Conservation (phyloP, 1,284 basidiomycete species). For the Leccinum huronense region DNA sequence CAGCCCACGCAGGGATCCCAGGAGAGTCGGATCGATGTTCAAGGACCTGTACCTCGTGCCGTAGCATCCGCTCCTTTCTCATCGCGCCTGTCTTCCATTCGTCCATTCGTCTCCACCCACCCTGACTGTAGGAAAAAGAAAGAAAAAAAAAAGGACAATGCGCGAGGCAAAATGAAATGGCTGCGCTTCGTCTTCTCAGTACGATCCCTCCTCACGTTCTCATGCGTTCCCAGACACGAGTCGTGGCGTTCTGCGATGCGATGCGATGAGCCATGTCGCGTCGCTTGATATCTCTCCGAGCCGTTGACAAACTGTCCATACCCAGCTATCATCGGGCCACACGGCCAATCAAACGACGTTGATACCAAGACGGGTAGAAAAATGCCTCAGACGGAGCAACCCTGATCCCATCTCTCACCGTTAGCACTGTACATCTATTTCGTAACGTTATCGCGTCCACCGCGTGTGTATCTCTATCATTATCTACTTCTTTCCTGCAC, state of each 20-base stretch:
- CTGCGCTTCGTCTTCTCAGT: constrained; percentile 2
- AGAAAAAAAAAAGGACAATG: background rate
- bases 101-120: constrained; percentile 3
- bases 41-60: background rate
- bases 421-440: constrained; percentile 3
- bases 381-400: background rate
- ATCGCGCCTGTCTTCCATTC: background rate
- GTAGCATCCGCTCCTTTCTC: background rate
- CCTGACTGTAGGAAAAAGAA: constrained; percentile 16
- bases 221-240: constrained; percentile 11
- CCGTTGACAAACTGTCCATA: background rate
- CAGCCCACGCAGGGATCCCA: background rate
- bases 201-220: constrained; percentile 6
- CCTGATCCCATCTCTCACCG: constrained; percentile 4
- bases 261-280: background rate
- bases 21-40: background rate
- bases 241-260: constrained; percentile 2
- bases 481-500: background rate
- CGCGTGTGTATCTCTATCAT: constrained; percentile 1
- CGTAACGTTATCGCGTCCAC: constrained; percentile 1
- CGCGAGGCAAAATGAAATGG: constrained; percentile 1
- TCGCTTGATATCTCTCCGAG: constrained; percentile 2
- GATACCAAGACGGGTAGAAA: background rate
- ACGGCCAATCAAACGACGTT: background rate
- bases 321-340: background rate